Conservation (phyloP, 345 rosid species). For the Populus euphratica region DNA sequence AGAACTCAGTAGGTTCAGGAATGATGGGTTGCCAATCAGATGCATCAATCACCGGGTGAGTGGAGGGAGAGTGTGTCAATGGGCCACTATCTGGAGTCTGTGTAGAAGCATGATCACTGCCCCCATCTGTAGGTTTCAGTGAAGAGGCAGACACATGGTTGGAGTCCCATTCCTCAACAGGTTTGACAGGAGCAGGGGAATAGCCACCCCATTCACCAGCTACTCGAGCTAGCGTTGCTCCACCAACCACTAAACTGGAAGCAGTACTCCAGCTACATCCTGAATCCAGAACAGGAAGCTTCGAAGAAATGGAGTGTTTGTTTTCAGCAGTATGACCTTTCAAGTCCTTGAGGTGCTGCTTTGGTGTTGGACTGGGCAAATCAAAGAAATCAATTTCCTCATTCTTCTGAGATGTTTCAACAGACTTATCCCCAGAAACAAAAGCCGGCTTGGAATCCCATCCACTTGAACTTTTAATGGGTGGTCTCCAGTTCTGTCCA, state of each 20-base stretch:
- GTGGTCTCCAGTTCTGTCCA: conserved; percentile 40
- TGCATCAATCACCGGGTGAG: conserved; percentile 40
- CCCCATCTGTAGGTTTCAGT: conserved; percentile 43
- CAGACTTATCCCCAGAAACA: conserved; percentile 37
- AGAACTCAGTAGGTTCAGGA: conserved; percentile 59
- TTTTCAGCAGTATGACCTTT: conserved; percentile 41
- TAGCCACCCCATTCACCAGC: conserved; percentile 52
- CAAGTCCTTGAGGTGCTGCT: conserved; percentile 43
- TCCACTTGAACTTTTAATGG: conserved; percentile 23
- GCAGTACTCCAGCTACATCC: conserved; percentile 71
- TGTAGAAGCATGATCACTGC: conserved; percentile 51
- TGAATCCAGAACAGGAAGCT: conserved; percentile 50
- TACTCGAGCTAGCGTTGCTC: conserved; percentile 52
- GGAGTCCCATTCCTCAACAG: conserved; percentile 50
- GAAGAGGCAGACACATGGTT: conserved; percentile 42
- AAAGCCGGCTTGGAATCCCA: conserved; percentile 36
- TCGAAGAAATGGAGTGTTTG: conserved; percentile 47
- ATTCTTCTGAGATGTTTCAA: conserved; percentile 40
- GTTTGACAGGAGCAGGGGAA: conserved; percentile 37
- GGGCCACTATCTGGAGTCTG: conserved; percentile 60
- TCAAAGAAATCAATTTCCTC: conserved; percentile 46
- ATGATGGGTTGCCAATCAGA: conserved; percentile 68
- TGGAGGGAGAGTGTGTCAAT: conserved; percentile 35
- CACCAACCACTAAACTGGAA: conserved; percentile 58
- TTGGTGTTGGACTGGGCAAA: conserved; percentile 46